Conservation (phyloP, 306 rosid genomes). For the Dalbergia cochinchinensis region DNA sequence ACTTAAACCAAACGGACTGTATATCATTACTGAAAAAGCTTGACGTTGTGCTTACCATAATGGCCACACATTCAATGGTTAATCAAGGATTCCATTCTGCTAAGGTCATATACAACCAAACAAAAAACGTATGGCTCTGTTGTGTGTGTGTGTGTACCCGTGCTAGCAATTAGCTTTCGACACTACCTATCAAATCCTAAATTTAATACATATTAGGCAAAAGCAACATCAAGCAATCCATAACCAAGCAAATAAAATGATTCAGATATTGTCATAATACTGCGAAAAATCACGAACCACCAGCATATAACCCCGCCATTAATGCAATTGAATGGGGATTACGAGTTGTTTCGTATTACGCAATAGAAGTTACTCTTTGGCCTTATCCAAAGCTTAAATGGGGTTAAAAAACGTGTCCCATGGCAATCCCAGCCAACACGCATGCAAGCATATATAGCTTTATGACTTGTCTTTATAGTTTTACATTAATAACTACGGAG, state of each 20-base stretch:
- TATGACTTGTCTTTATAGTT: not conserved
- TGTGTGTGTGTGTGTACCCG: not conserved
- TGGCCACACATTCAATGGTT: not conserved
- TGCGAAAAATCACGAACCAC: not conserved
- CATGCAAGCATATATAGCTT: not conserved
- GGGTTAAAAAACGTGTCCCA: conserved; percentile 23
- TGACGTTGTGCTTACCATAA: not conserved
- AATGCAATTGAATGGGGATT: not conserved
- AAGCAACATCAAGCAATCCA: conserved; percentile 1
- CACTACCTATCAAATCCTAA: not conserved
- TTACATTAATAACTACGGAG: not conserved
- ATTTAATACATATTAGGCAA: not conserved
- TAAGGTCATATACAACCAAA: not conserved
- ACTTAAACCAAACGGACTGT: no score
- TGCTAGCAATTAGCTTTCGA: conserved; percentile 12
- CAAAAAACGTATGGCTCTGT: conserved; percentile 4
- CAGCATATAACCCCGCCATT: not conserved
- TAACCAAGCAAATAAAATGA: not conserved
- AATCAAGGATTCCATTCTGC: not conserved
- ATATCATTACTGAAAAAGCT: not conserved
- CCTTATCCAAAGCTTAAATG: conserved; percentile 14
- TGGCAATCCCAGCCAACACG: not conserved
- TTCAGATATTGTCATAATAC: not conserved
- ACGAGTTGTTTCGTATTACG: conserved; percentile 3
- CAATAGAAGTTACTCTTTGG: not conserved